Conservation (phyloP, 305 asterid genomes). For the Fraxinus dipetala region DNA sequence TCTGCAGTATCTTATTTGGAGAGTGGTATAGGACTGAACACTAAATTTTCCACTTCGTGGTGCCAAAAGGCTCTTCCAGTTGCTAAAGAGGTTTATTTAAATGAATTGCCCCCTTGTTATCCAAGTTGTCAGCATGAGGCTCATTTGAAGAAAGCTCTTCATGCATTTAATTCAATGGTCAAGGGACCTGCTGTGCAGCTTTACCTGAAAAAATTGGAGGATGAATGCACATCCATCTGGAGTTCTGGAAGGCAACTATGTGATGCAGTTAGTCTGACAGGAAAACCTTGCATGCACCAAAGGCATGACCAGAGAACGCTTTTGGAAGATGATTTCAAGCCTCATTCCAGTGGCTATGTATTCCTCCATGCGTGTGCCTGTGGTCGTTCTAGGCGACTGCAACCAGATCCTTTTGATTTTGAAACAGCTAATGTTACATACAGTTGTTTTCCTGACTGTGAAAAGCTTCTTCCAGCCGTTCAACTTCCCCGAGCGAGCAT, state of each 20-base stretch:
- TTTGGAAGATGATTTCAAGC: slow-evolving; percentile 38
- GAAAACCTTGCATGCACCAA: slow-evolving; percentile 90
- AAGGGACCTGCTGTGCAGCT: slow-evolving; percentile 77
- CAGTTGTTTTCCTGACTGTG: slow-evolving; percentile 68
- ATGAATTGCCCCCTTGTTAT: slow-evolving; percentile 71
- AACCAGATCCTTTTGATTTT: slow-evolving; percentile 87
- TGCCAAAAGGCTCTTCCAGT: slow-evolving; percentile 82
- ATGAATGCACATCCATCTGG: slow-evolving; percentile 86
- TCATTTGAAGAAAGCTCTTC: slow-evolving; percentile 66
- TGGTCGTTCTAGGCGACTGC: slow-evolving; percentile 83
- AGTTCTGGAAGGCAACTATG: slow-evolving; percentile 85
- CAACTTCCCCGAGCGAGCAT: slow-evolving; percentile 48
- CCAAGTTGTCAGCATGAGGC: slow-evolving; percentile 79
- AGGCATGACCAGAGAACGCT: slow-evolving; percentile 49
- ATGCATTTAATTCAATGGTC: slow-evolving; percentile 60
- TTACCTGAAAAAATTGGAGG: slow-evolving; percentile 61
- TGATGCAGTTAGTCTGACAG: slow-evolving; percentile 93
- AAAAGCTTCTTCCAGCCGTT: slow-evolving; percentile 75
- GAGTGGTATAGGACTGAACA: slow-evolving; percentile 51
- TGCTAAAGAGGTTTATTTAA: slow-evolving; percentile 77
- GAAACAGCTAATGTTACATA: slow-evolving; percentile 65
- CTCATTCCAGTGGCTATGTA: slow-evolving; percentile 86
- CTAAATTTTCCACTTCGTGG: slow-evolving; percentile 77
- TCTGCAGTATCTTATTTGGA: slow-evolving; percentile 56
- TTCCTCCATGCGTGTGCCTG: slow-evolving; percentile 99